phyloP scores from a whole-genome alignment of 768 basidiomycete species.

The Scleroderma citrinum region DNA sequence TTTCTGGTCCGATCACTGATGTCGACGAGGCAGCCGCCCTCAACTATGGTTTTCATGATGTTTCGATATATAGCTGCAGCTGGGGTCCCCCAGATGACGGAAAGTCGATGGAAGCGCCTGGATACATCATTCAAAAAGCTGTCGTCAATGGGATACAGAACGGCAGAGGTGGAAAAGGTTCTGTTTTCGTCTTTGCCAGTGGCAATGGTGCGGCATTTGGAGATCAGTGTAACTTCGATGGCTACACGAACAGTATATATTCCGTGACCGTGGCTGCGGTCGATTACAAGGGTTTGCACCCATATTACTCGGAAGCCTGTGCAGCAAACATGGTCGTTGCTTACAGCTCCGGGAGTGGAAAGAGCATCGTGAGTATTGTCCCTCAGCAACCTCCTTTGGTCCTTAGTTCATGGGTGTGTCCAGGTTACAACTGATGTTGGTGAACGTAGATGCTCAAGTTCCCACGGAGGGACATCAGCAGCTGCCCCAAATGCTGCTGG shows the following conservation, averaged over 20 bases:
- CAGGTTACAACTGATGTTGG: slow-evolving; percentile 96
- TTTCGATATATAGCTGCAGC: slow-evolving; percentile 91
- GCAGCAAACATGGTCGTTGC: slow-evolving; percentile 96
- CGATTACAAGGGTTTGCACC: slow-evolving; percentile 89
- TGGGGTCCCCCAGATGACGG: slow-evolving; percentile 99
- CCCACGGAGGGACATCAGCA: slow-evolving; percentile 95
- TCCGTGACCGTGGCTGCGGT: slow-evolving; percentile 94
- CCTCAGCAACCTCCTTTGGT: not conserved
- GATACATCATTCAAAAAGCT: slow-evolving; percentile 86
- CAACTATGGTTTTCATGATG: slow-evolving; percentile 90
- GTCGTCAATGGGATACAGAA: slow-evolving; percentile 90
- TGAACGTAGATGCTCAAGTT: slow-evolving; percentile 68
- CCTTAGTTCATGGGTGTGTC: slow-evolving; percentile 10
- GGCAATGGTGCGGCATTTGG: slow-evolving; percentile 89
- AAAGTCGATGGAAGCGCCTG: slow-evolving; percentile 88
- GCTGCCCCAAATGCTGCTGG: slow-evolving; percentile 96
- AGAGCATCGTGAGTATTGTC: slow-evolving; percentile 71
- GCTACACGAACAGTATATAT: slow-evolving; percentile 97
- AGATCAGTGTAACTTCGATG: slow-evolving; percentile 99
- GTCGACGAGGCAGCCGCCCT: slow-evolving; percentile 92
- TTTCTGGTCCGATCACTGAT: slow-evolving; percentile 92
- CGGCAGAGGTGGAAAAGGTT: slow-evolving; percentile 85
- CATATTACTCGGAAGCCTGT: slow-evolving; percentile 96
- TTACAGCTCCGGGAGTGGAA: slow-evolving; percentile 91
- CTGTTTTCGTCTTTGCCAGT: slow-evolving; percentile 93